A percentile compares a stretch with the other conserved stretches of the same genome.
These are phyloP conservation scores for Sisymbrium altissimum DNA, from an alignment of 345 rosid genomes.

Conservation along the genomic window DNA sequence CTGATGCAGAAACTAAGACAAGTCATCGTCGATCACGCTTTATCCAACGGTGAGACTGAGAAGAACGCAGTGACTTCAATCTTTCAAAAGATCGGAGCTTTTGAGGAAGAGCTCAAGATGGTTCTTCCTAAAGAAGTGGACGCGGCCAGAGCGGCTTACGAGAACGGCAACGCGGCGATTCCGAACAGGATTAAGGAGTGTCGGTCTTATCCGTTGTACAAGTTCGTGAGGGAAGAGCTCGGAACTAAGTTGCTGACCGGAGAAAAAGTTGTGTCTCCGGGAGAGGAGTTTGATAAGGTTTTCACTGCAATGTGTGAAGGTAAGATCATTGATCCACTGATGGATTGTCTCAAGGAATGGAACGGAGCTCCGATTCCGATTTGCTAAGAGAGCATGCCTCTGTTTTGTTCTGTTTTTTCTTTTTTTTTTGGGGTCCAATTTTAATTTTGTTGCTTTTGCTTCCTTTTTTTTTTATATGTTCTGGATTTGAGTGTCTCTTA, in stretches of 20 bases:
- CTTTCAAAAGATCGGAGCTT: conserved; percentile 59
- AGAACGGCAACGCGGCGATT: conserved; percentile 42
- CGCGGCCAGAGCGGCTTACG: conserved; percentile 41
- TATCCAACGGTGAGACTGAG: conserved; percentile 52
- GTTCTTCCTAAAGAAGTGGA: conserved; percentile 63
- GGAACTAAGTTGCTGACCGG: conserved; percentile 59
- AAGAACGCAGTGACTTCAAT: conserved; percentile 47
- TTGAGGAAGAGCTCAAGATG: conserved; percentile 54
- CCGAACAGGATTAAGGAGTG: conserved; percentile 61
- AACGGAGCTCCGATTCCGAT: conserved; percentile 72
- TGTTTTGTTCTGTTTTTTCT: background rate
- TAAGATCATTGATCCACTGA: conserved; percentile 60
- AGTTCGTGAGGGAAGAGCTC: conserved; percentile 56
- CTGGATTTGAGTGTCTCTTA: background rate
- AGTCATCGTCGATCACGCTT: conserved; percentile 60
- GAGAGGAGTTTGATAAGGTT: conserved; percentile 73
- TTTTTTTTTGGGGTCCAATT: background rate
- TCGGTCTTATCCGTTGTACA: conserved; percentile 70
- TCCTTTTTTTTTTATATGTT: background rate
- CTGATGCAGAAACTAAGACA: conserved; percentile 62
- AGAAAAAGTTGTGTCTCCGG: conserved; percentile 57
- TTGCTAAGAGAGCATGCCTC: conserved; percentile 29
- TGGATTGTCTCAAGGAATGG: conserved; percentile 73
- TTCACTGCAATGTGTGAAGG: conserved; percentile 65
- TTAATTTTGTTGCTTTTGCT: background rate